Percentiles rank a stretch among this genome's conserved stretches.
These are phyloP conservation scores for Yamadazyma epiphylla DNA, from an alignment of 1,139 yeast species.

Conservation along the genomic window DNA sequence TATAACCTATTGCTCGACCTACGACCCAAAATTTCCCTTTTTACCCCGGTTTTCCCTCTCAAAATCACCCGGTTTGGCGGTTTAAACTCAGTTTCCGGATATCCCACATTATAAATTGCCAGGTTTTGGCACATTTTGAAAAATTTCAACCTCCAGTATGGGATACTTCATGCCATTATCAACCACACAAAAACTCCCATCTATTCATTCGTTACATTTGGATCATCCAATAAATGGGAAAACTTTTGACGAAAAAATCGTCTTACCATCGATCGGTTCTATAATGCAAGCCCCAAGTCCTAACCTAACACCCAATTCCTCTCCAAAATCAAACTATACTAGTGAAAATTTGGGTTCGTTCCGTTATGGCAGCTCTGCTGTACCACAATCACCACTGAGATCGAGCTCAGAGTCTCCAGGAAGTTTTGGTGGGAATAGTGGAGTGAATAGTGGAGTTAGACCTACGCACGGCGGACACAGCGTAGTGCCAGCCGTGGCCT, in stretches of 20 bases:
- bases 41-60: too few species aligned
- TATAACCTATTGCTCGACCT: too few species aligned
- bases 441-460: background rate
- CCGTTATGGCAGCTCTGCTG: background rate
- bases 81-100: too few species aligned
- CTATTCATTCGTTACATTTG: slow-evolving; percentile 27
- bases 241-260: slow-evolving; percentile 2
- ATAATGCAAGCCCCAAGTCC: slow-evolving; percentile 2
- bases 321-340: too few species aligned
- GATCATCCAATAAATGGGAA: slow-evolving; percentile 13
- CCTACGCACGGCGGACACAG: background rate
- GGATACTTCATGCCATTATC: slow-evolving; percentile 5
- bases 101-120: too few species aligned
- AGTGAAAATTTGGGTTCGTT: slow-evolving; percentile 1
- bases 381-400: background rate
- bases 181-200: slow-evolving; percentile 19
- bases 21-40: too few species aligned
- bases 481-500: background rate
- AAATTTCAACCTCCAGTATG: slow-evolving; percentile 3
- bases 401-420: slow-evolving; percentile 1
- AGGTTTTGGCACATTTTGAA: too few species aligned
- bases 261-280: slow-evolving; percentile 15
- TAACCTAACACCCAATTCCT: slow-evolving; percentile 1
- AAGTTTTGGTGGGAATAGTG: background rate
- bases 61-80: too few species aligned